Evolutionary conservation across 306 rosid species (phyloP).

Genomic region (Styphnolobium japonicum): DNA sequence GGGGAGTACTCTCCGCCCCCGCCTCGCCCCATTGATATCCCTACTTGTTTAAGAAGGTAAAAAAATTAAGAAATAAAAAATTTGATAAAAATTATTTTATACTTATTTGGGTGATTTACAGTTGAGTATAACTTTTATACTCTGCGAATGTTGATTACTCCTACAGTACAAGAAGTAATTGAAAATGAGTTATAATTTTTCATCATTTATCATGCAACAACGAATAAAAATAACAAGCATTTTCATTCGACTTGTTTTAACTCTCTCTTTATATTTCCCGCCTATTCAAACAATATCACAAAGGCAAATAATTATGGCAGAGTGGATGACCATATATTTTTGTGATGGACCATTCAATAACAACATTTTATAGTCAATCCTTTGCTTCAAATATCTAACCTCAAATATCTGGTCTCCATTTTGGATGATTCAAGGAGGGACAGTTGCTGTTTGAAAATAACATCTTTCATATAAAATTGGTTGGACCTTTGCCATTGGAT

Average conservation of each 20-base stretch:
- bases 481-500: conserved; percentile 37
- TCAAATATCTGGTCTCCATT: conserved; percentile 52
- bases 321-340: conserved; percentile 42
- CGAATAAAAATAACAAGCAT: not conserved
- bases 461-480: conserved; percentile 36
- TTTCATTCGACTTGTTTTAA: not conserved
- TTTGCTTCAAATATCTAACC: conserved; percentile 54
- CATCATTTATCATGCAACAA: not conserved
- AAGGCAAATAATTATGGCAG: not conserved
- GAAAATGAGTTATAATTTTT: not conserved
- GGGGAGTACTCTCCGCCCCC: too few relatives aligned
- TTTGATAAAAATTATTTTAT: not conserved
- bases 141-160: not conserved
- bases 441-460: conserved; percentile 49
- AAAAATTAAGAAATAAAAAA: not conserved
- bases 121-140: not conserved
- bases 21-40: too few relatives aligned
- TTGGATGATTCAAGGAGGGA: conserved; percentile 42
- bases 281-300: too few relatives aligned
- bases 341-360: conserved; percentile 52
- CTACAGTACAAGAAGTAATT: not conserved
- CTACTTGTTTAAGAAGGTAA: not conserved
- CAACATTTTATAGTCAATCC: conserved; percentile 61
- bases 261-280: not conserved
- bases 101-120: not conserved